Percentiles rank a stretch among this genome's conserved stretches.
Evolutionary conservation across 2,329 filamentous ascomycete genomes (phyloP).

Genomic region (Penicillium sp.): DNA sequence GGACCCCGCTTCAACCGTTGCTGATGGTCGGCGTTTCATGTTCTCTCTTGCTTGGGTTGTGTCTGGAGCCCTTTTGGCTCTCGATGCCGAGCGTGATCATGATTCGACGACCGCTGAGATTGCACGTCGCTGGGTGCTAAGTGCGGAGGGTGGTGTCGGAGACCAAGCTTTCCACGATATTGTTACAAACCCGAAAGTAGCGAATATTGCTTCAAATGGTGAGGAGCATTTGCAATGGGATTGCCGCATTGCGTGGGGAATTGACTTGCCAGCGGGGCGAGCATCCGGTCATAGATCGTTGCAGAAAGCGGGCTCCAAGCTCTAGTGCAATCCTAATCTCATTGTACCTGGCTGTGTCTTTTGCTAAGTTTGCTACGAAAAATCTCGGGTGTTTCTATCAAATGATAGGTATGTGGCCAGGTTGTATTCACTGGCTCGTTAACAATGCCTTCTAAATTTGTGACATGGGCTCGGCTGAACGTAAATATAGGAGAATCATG

Average conservation of each 20-base stretch:
- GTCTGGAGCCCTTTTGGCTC: conserved; percentile 35
- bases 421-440: too few relatives aligned
- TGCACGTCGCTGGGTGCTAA: conserved; percentile 39
- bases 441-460: too few relatives aligned
- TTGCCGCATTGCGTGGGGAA: not conserved
- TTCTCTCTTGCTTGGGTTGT: conserved; percentile 41
- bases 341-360: too few relatives aligned
- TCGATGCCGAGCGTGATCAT: conserved; percentile 40
- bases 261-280: conserved; percentile 5
- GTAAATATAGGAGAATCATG: too few relatives aligned
- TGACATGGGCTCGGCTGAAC: too few relatives aligned
- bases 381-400: too few relatives aligned
- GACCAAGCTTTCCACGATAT: conserved; percentile 30
- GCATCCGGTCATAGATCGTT: conserved; percentile 25
- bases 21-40: conserved; percentile 36
- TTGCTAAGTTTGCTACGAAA: too few relatives aligned
- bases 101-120: conserved; percentile 36
- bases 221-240: conserved; percentile 14
- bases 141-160: conserved; percentile 32
- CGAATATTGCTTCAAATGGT: not conserved
- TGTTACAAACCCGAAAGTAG: conserved; percentile 3
- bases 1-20: conserved; percentile 22
- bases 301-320: conserved; percentile 9
- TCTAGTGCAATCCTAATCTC: not conserved
- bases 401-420: too few relatives aligned